Evolutionary conservation across 441 rosid species (phyloP), one percentile per base, ranked within the genome.

Genomic region (Eruca vesicaria): DNA sequence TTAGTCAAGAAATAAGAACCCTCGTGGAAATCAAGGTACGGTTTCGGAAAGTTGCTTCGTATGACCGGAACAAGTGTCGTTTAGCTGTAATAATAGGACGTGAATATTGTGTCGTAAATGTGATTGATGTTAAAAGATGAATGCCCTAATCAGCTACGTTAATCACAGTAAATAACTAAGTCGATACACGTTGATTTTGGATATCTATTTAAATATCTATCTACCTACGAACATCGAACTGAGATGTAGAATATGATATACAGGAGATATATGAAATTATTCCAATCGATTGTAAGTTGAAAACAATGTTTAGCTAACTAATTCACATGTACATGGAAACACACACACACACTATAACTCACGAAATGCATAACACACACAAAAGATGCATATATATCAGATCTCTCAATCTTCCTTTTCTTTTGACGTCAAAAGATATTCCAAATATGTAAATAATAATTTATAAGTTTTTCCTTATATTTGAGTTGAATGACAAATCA

Each of bases 21-120:
- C 10, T 74, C 45, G 67, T 19, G 66, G 52, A 57, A 73, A 65
- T 57, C 66, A 57, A 73, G 15, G 61, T 73, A 57, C 45, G 50
- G 67, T 66, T 45, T 66, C 67, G 3, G 3, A 57, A 20, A 63
- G 33, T 55, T 29, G 64, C 10, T 26, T 66, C 20, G 65, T 45
- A 48, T 8, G 59, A 29, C 45, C 8, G 21, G 26, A 32, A 43
- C 23, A 7, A 3, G 38, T 66, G 72, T 73, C 77, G 64, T 64
- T 63, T 72, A 6, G 69, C 45, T 71, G 75, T 43, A 71, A 48
- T 11, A 21, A 26, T 16, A 50, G 33, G 62, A 50, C 6, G 36
- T 50, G 28, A 72, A 35, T 63, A 52, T 10, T 33, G 63, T 43
- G 9, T 60, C 19, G 64, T 60, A 28, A 57, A 57, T 26, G 62